These are phyloP conservation scores for Linnemannia schmuckeri DNA, from an alignment of 192 early-diverging fungal genomes.

Conservation along the genomic window DNA sequence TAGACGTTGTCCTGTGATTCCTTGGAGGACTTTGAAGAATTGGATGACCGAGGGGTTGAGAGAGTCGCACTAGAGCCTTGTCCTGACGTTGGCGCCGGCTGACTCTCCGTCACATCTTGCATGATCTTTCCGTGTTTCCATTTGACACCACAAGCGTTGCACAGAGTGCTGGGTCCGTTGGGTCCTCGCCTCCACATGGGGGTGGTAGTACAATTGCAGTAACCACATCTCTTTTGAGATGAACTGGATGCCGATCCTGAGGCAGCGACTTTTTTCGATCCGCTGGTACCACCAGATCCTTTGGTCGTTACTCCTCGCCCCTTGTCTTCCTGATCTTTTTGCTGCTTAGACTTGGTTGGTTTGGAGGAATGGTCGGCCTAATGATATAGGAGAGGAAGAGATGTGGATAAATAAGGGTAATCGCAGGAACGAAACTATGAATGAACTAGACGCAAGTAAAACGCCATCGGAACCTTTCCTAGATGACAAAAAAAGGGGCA, in stretches of 20 bases:
- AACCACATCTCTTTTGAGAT: slow-evolving; percentile 67
- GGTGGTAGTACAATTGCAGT: slow-evolving; percentile 75
- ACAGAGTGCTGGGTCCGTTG: slow-evolving; percentile 71
- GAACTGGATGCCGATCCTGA: slow-evolving; percentile 6
- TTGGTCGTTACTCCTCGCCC: background rate
- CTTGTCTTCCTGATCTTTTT: slow-evolving; percentile 17
- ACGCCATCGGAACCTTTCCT: background rate
- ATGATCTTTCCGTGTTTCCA: slow-evolving; percentile 87
- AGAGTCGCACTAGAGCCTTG: background rate
- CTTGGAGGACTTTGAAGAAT: slow-evolving; percentile 8
- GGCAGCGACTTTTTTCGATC: slow-evolving; percentile 13
- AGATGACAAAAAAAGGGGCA: background rate
- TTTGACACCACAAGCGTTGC: slow-evolving; percentile 87
- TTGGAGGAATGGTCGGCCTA: background rate
- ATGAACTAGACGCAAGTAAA: background rate
- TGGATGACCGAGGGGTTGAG: slow-evolving; percentile 6
- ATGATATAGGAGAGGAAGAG: background rate
- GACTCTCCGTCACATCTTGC: slow-evolving; percentile 31
- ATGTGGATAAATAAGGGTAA: background rate
- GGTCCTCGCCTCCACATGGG: slow-evolving; percentile 88
- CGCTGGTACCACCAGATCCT: background rate
- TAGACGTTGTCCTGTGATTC: slow-evolving; percentile 1
- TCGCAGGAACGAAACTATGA: background rate
- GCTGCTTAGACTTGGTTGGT: slow-evolving; percentile 17
- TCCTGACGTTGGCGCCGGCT: background rate